phyloP scores from a whole-genome alignment of 2,329 filamentous ascomycete species.

The Paraphaeosphaeria minitans region DNA sequence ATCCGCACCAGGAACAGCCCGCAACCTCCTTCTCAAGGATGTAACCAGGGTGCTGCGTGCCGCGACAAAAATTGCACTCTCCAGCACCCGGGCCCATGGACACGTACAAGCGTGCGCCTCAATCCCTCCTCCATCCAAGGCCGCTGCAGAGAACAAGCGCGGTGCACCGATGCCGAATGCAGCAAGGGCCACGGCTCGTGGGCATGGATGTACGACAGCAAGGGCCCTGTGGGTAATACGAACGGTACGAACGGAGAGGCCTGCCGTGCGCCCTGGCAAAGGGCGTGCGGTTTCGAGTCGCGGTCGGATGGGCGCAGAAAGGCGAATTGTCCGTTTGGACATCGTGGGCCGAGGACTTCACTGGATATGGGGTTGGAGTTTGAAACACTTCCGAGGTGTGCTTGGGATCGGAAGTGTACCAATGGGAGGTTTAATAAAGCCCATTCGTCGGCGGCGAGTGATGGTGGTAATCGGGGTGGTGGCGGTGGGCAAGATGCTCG shows the following conservation, averaged over 20 bases:
- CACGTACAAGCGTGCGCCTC: neutral
- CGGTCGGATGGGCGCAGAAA: neutral
- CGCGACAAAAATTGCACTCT: neutral
- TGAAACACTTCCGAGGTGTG: neutral
- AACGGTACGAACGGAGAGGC: neutral
- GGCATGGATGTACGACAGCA: neutral
- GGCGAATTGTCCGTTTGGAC: slow-evolving; percentile 5
- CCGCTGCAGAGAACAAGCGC: neutral
- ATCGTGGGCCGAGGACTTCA: slow-evolving; percentile 3
- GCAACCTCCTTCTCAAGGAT: neutral
- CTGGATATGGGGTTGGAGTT: neutral
- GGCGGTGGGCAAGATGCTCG: no score
- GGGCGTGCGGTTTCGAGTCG: neutral
- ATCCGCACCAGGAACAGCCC: neutral
- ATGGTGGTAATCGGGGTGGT: neutral
- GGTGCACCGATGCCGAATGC: neutral
- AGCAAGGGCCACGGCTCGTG: neutral
- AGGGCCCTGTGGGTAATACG: neutral
- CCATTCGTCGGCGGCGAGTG: neutral
- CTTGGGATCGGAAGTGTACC: slow-evolving; percentile 2
- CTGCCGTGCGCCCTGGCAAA: neutral
- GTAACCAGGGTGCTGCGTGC: neutral
- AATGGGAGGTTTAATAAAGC: slow-evolving; percentile 4
- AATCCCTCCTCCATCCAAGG: neutral
- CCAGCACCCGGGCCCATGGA: neutral